Conservation (phyloP, 257 asterid species). For the Craterostigma plantagineum region DNA sequence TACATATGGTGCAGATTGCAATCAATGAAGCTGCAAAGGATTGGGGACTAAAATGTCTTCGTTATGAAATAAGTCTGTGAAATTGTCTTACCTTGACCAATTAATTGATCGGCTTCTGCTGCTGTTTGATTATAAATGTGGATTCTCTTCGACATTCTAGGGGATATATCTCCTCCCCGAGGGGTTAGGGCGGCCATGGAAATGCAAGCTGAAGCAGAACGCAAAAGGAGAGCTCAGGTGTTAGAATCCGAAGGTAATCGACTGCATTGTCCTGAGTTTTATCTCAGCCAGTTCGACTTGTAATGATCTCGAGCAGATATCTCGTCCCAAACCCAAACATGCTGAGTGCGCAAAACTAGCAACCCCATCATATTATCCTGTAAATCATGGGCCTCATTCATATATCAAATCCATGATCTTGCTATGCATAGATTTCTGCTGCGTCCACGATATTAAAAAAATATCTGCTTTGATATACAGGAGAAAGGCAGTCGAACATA, state of each 20-base stretch:
- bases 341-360: too few species aligned
- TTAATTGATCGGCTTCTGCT: not conserved
- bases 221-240: slow-evolving; percentile 59
- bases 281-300: too few species aligned
- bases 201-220: slow-evolving; percentile 83
- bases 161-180: slow-evolving; percentile 68
- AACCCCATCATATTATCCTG: too few species aligned
- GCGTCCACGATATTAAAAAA: slow-evolving; percentile 6
- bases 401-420: too few species aligned
- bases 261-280: not conserved
- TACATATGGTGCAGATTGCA: slow-evolving; percentile 27
- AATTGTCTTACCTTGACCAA: not conserved
- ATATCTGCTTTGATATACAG: slow-evolving; percentile 20
- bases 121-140: not conserved
- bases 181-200: slow-evolving; percentile 73
- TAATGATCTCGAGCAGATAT: too few species aligned
- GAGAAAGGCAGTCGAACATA: slow-evolving; percentile 79
- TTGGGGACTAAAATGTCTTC: slow-evolving; percentile 65
- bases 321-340: too few species aligned
- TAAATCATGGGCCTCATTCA: too few species aligned
- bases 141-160: slow-evolving; percentile 11
- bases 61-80: slow-evolving; percentile 60
- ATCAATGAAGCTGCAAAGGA: slow-evolving; percentile 64
- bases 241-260: slow-evolving; percentile 53
- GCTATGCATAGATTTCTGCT: not conserved